Conservation (phyloP, 129 eudicot genomes). For the Smallanthus sonchifolius region DNA sequence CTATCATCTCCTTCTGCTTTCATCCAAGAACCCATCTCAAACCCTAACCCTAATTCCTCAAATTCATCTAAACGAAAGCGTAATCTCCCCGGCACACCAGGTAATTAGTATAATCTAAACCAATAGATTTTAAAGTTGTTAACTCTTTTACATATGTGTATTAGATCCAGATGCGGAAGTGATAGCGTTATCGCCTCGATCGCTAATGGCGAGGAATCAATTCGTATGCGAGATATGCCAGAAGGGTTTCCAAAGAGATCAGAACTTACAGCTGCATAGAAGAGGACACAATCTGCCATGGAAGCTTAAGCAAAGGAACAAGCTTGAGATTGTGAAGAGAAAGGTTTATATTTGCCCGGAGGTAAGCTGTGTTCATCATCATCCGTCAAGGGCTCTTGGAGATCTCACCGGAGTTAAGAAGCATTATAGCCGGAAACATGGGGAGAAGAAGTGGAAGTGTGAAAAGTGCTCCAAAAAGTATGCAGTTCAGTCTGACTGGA, state of each 20-base stretch:
- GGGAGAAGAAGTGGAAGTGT: slow-evolving; percentile 93
- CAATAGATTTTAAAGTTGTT: not conserved
- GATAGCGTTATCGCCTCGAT: slow-evolving; percentile 75
- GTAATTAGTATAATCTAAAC: not conserved
- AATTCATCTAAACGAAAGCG: slow-evolving; percentile 33
- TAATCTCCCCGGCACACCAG: slow-evolving; percentile 37
- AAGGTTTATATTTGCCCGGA: slow-evolving; percentile 85
- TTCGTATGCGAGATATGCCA: slow-evolving; percentile 80
- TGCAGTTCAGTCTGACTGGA: slow-evolving; percentile 93
- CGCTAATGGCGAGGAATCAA: slow-evolving; percentile 85
- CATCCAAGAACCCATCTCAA: slow-evolving; percentile 29
- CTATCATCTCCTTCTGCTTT: slow-evolving; percentile 33
- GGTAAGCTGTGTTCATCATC: slow-evolving; percentile 75
- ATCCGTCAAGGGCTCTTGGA: slow-evolving; percentile 82
- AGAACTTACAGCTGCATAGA: slow-evolving; percentile 84
- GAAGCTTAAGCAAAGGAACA: slow-evolving; percentile 79
- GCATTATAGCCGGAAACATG: slow-evolving; percentile 79
- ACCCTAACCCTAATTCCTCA: slow-evolving; percentile 41
- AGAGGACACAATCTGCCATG: slow-evolving; percentile 91
- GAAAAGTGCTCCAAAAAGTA: slow-evolving; percentile 86
- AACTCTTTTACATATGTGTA: slow-evolving; percentile 1
- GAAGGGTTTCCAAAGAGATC: slow-evolving; percentile 88
- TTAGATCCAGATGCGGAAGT: slow-evolving; percentile 98
- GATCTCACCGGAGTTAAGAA: slow-evolving; percentile 90
- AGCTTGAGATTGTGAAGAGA: slow-evolving; percentile 50